Conservation (phyloP, 768 basidiomycete genomes). For the Neoboletus magnificus region DNA sequence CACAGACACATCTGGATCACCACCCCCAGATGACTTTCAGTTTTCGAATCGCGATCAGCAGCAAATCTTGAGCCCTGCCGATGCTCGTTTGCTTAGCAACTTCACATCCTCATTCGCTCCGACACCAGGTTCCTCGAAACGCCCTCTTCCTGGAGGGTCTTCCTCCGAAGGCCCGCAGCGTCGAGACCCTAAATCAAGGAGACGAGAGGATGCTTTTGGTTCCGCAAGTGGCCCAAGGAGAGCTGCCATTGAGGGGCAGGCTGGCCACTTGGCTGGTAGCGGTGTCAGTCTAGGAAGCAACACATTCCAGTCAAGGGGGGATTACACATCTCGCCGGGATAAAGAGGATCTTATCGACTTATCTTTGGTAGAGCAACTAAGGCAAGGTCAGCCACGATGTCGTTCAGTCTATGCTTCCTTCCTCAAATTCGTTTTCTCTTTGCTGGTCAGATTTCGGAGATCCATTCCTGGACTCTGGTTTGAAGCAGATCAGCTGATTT, state of each 20-base stretch:
- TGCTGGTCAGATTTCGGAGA: conserved; percentile 48
- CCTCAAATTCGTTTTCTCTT: not conserved
- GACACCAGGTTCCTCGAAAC: conserved; percentile 41
- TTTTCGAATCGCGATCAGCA: conserved; percentile 31
- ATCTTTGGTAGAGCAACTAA: conserved; percentile 47
- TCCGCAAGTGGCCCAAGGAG: conserved; percentile 21
- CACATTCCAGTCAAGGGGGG: conserved; percentile 30
- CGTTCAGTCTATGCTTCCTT: not conserved
- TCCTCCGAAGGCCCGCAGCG: conserved; percentile 41
- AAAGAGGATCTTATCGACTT: conserved; percentile 56
- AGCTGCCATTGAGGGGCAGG: conserved; percentile 22
- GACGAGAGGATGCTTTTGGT: conserved; percentile 41
- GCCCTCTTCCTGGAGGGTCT: conserved; percentile 49
- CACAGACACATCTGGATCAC: conserved; percentile 37
- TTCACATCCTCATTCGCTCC: conserved; percentile 20
- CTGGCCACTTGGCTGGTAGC: conserved; percentile 6
- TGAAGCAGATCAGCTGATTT: conserved; percentile 27
- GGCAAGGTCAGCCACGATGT: conserved; percentile 43
- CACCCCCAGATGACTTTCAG: conserved; percentile 35
- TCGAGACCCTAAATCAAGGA: conserved; percentile 50
- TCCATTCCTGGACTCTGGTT: conserved; percentile 44
- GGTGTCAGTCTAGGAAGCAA: conserved; percentile 13
- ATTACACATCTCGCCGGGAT: conserved; percentile 45
- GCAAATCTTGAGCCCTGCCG: conserved; percentile 17
- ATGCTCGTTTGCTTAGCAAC: conserved; percentile 19